Evolutionary conservation across 441 rosid species (phyloP).

Genomic region (Jatropha multifida): DNA sequence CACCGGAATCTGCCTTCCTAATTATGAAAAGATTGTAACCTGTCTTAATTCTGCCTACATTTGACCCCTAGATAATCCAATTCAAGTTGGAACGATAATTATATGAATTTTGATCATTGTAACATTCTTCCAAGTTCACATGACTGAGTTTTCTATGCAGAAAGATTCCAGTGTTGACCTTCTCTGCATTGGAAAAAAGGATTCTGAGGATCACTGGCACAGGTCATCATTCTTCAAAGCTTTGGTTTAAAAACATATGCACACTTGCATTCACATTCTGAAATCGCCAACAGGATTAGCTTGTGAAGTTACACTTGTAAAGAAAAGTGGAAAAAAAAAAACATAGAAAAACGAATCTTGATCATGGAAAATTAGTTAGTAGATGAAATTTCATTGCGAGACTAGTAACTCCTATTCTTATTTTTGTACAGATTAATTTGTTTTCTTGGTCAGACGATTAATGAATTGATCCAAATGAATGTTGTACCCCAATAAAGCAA

Average conservation of each 20-base stretch:
- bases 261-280: conserved; percentile 23
- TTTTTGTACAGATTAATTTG: conserved; percentile 44
- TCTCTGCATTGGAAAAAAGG: conserved; percentile 25
- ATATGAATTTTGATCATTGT: not conserved
- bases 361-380: conserved; percentile 15
- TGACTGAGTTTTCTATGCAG: not conserved
- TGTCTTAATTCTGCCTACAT: conserved; percentile 1
- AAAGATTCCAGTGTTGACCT: conserved; percentile 32
- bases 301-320: conserved; percentile 36
- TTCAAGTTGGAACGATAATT: not conserved
- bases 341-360: conserved; percentile 21
- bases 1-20: not conserved
- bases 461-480: conserved; percentile 24
- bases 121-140: not conserved
- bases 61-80: not conserved
- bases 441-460: conserved; percentile 25
- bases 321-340: conserved; percentile 25
- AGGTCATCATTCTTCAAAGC: conserved; percentile 15
- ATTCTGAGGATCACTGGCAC: conserved; percentile 4
- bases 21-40: not conserved
- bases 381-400: conserved; percentile 27
- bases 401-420: conserved; percentile 26
- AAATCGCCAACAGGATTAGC: conserved; percentile 25
- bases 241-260: conserved; percentile 19
- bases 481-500: conserved; percentile 13